Evolutionary conservation across 2,329 filamentous ascomycete genomes (phyloP), one percentile per base, ranked within the genome.

Genomic region (Periconia sp.): DNA sequence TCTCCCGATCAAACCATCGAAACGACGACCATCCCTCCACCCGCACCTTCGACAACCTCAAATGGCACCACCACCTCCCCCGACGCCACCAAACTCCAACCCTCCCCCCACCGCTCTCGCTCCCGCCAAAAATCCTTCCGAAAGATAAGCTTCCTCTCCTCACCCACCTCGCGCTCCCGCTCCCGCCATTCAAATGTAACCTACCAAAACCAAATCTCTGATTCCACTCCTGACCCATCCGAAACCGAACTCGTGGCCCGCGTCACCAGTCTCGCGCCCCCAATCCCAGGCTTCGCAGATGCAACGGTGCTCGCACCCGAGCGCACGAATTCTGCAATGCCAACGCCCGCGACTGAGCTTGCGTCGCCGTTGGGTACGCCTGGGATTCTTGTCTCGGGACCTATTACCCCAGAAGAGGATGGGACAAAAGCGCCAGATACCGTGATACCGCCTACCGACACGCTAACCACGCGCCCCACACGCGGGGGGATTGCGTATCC

Each of bases 401-500:
- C 23, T 27, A 3, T 27, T 27, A 27, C 23, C 1, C 59, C 66
- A 17, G 55, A 55, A 44, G 42, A 45, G 13, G 44, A 52, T 17
- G 46, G 56, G 19, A 69, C 68, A n/a, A 57, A 58, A 8, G 63
- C 59, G 3, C 65, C 66, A 45, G 64, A 58, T 47, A 77, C 74
- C 0, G 68, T 78, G 2, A 75, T 78, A 1, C 74, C 80, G 0
- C 74, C 77, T 30, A 80, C 78, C 9, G 77, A 65, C 63, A 81
- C 43, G 72, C 79, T 57, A 77, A 83, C 83, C 6, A 88, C 87
- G 64, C 78, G 89, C 2, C 86, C 88, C 0, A 85, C 85, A 44
- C 78, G 89, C 6, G 85, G 84, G 18, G 86, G 88, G 0, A 83
- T 91, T 23, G 88, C 89, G 0, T 82, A 90, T 61, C 89, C 89